A percentile compares a stretch with the other conserved stretches of the same genome.
phyloP scores from a whole-genome alignment of 352 stramenopile species.

The Saprolegnia parasitica region DNA sequence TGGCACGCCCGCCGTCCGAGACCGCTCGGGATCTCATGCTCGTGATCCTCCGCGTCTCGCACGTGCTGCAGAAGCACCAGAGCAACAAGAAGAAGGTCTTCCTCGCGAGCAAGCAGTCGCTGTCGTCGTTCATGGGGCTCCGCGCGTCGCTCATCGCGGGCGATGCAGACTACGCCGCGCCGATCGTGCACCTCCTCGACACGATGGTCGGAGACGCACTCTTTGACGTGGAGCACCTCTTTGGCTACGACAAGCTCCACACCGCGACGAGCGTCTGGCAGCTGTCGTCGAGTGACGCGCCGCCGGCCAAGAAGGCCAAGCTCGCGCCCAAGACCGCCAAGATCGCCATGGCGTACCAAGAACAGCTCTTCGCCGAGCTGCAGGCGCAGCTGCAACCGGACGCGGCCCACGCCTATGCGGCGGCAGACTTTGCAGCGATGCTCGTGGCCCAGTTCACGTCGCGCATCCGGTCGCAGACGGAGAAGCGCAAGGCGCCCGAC shows the following conservation, averaged over 20 bases:
- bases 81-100: slow-evolving; percentile 89
- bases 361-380: slow-evolving; percentile 21
- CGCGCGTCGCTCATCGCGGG: neutral
- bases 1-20: slow-evolving; percentile 26
- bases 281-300: neutral
- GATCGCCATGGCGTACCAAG: slow-evolving; percentile 12
- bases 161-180: slow-evolving; percentile 11
- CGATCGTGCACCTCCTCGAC: slow-evolving; percentile 41
- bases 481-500: slow-evolving; percentile 70
- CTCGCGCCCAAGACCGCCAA: neutral
- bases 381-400: neutral
- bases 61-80: slow-evolving; percentile 75
- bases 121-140: slow-evolving; percentile 42
- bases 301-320: slow-evolving; percentile 24
- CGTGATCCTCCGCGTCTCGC: slow-evolving; percentile 59
- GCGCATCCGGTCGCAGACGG: slow-evolving; percentile 54
- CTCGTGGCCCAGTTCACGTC: slow-evolving; percentile 52
- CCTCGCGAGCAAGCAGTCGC: slow-evolving; percentile 68
- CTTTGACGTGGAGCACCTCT: slow-evolving; percentile 72
- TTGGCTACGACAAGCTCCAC: slow-evolving; percentile 42
- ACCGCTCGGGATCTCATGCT: slow-evolving; percentile 45
- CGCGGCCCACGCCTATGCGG: neutral
- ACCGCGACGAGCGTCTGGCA: neutral
- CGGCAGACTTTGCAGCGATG: slow-evolving; percentile 56
- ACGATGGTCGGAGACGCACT: slow-evolving; percentile 60